phyloP scores from a whole-genome alignment of 1,284 basidiomycete genomes.

The Cutaneotrichosporon spelunceum region DNA sequence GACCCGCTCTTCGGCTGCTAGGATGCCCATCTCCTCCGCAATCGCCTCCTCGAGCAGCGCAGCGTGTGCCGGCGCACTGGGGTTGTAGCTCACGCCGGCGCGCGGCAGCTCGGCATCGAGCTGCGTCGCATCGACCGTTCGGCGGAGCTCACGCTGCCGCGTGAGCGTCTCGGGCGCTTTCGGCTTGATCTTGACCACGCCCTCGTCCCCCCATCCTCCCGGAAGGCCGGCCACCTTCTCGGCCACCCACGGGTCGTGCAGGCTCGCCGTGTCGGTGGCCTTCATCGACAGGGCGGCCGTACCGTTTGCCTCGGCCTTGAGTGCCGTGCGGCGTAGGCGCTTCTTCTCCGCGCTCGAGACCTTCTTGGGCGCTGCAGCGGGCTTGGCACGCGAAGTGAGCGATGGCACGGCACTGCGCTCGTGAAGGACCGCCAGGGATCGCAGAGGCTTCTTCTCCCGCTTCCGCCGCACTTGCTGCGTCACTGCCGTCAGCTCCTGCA shows the following conservation, averaged over 20 bases:
- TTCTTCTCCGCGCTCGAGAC: constrained; percentile 67
- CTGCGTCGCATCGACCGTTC: constrained; percentile 24
- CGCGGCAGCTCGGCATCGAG: constrained; percentile 69
- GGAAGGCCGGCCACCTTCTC: neutral
- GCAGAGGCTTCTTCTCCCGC: constrained; percentile 58
- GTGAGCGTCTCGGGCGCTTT: constrained; percentile 45
- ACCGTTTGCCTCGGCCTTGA: constrained; percentile 60
- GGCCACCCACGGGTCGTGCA: constrained; percentile 27
- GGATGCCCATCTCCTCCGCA: constrained; percentile 62
- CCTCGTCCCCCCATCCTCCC: constrained; percentile 45
- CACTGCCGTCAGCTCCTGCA: constrained; percentile 3
- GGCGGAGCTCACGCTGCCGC: constrained; percentile 31
- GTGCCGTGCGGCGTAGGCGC: constrained; percentile 68
- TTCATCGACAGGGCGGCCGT: constrained; percentile 14
- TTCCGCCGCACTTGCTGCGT: constrained; percentile 8
- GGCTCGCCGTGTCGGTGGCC: constrained; percentile 13
- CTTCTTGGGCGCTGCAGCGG: constrained; percentile 42
- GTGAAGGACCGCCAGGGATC: constrained; percentile 74
- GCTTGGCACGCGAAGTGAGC: constrained; percentile 58
- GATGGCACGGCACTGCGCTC: constrained; percentile 83
- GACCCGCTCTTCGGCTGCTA: constrained; percentile 60
- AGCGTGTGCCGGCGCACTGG: constrained; percentile 70
- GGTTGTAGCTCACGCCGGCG: constrained; percentile 91
- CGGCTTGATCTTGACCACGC: constrained; percentile 30
- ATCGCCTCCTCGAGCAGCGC: constrained; percentile 70